Conservation (phyloP, 176 grass and related monocot species). For the Eragrostis nindensis region DNA sequence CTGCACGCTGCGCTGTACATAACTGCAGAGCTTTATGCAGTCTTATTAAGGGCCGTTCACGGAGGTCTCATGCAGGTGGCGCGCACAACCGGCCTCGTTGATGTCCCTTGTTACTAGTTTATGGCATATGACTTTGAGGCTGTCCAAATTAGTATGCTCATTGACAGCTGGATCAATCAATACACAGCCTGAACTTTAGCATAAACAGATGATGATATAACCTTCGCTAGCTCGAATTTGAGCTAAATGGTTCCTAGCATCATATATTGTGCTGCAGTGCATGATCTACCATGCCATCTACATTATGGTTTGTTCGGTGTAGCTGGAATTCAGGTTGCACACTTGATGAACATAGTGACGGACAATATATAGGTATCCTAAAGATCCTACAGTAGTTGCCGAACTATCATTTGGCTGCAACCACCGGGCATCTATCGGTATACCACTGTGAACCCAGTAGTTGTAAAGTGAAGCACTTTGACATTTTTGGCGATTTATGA, state of each 20-base stretch:
- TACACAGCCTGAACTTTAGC: not conserved
- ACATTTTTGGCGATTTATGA: not conserved
- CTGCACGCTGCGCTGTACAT: not conserved
- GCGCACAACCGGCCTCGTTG: not conserved
- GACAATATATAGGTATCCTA: not conserved
- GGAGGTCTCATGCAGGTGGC: not conserved
- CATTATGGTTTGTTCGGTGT: not conserved
- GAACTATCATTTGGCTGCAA: not conserved
- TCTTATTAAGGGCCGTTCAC: slow-evolving; percentile 30
- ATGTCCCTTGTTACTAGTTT: not conserved
- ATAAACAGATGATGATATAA: too few relatives aligned
- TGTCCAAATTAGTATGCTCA: not conserved
- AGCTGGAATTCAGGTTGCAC: not conserved
- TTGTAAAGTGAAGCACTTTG: slow-evolving; percentile 43
- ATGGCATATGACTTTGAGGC: not conserved
- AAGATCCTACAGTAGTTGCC: too few relatives aligned
- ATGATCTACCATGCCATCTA: slow-evolving; percentile 5
- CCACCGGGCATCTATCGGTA: not conserved
- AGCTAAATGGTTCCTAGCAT: not conserved
- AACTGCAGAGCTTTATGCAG: not conserved
- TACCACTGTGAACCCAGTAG: not conserved
- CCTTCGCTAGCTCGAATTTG: not conserved
- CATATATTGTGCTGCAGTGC: not conserved
- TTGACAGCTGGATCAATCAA: slow-evolving; percentile 16
- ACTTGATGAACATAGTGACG: not conserved